Conservation (phyloP, 2,329 filamentous ascomycete species). For the Teratosphaeria epicoccoides region DNA sequence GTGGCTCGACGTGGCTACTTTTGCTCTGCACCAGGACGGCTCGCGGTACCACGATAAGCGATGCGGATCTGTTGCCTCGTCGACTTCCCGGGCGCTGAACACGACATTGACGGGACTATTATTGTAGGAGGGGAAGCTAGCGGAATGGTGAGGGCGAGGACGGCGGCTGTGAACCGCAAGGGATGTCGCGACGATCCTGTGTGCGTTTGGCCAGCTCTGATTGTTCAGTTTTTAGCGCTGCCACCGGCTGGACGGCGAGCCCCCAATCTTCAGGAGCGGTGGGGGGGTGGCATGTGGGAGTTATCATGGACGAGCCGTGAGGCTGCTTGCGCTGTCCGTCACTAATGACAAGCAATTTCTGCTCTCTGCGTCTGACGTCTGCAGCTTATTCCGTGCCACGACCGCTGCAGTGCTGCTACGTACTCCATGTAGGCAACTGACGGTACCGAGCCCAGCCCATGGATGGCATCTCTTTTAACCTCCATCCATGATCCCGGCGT, state of each 20-base stretch:
- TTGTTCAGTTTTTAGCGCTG: not conserved
- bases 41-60: too few species aligned
- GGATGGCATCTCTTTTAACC: not conserved
- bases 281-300: not conserved
- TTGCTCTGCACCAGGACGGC: not conserved
- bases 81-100: too few species aligned
- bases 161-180: not conserved
- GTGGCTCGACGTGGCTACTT: not conserved
- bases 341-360: not conserved
- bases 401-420: not conserved
- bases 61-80: too few species aligned
- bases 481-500: too few species aligned
- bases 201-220: not conserved
- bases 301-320: not conserved
- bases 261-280: not conserved
- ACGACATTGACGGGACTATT: not conserved
- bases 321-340: not conserved
- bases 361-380: not conserved
- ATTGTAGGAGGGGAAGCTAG: not conserved
- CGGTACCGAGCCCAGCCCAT: not conserved
- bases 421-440: not conserved
- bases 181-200: not conserved
- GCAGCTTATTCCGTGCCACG: not conserved
- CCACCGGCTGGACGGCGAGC: not conserved
- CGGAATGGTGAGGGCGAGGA: not conserved